Conservation (phyloP, 129 eudicot genomes). For the Sambucus nigra region DNA sequence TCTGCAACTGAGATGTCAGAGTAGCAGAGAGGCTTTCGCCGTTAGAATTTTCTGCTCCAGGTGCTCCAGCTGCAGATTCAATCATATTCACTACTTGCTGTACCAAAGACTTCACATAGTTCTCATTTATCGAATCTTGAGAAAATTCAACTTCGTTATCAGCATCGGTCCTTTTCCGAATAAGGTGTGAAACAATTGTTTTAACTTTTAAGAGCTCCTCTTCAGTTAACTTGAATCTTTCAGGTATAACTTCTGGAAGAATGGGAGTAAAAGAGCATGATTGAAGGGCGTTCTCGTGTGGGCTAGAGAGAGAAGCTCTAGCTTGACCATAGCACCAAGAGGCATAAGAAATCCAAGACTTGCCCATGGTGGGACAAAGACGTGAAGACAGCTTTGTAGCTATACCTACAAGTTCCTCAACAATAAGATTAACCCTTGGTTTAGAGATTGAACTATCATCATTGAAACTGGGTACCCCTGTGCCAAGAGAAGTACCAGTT, state of each 20-base stretch:
- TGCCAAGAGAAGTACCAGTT: slow-evolving; percentile 13
- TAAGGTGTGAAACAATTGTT: slow-evolving; percentile 33
- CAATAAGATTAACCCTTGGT: slow-evolving; percentile 24
- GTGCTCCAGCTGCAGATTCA: slow-evolving; percentile 78
- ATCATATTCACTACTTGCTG: slow-evolving; percentile 52
- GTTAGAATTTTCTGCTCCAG: slow-evolving; percentile 55
- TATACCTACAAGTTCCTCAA: slow-evolving; percentile 80
- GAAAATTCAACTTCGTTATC: slow-evolving; percentile 23
- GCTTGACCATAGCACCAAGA: slow-evolving; percentile 95
- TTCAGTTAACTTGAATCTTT: slow-evolving; percentile 50
- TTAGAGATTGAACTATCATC: slow-evolving; percentile 24
- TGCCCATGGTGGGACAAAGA: slow-evolving; percentile 82
- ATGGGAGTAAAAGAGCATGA: slow-evolving; percentile 71
- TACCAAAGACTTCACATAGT: slow-evolving; percentile 29
- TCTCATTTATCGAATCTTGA: slow-evolving; percentile 25
- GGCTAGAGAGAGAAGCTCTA: slow-evolving; percentile 35
- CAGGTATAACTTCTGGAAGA: slow-evolving; percentile 51
- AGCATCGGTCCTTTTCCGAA: slow-evolving; percentile 23
- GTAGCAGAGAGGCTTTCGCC: slow-evolving; percentile 56
- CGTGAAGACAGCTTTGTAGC: slow-evolving; percentile 54
- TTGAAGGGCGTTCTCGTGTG: slow-evolving; percentile 32
- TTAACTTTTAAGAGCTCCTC: slow-evolving; percentile 54
- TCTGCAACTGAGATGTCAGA: slow-evolving; percentile 64
- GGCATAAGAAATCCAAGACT: slow-evolving; percentile 91
- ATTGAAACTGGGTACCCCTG: slow-evolving; percentile 16